These are phyloP conservation scores for Linnemannia elongata DNA, from an alignment of 192 early-diverging fungal genomes.

Conservation along the genomic window DNA sequence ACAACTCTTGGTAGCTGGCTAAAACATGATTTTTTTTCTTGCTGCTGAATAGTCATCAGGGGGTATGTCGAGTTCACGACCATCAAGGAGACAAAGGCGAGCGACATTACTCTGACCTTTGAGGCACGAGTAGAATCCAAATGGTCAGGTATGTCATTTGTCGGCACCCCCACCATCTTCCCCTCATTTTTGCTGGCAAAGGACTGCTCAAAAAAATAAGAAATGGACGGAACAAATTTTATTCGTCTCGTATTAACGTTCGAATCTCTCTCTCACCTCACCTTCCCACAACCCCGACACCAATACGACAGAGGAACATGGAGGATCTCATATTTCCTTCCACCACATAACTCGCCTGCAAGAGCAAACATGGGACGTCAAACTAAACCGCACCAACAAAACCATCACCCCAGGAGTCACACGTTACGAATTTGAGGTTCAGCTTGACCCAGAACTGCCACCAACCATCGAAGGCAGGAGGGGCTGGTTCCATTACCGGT, in stretches of 20 bases:
- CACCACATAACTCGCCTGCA: constrained; percentile 13
- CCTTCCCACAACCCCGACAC: neutral
- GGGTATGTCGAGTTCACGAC: constrained; percentile 45
- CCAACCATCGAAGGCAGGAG: constrained; percentile 27
- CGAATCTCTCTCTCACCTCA: neutral
- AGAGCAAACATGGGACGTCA: constrained; percentile 31
- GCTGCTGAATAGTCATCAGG: constrained; percentile 14
- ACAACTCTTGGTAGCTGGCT: too few species aligned
- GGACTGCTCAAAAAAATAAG: neutral
- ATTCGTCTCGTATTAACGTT: neutral
- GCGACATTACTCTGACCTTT: constrained; percentile 34
- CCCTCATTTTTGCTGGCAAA: too few species aligned
- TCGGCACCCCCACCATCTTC: too few species aligned
- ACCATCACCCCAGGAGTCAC: constrained; percentile 35
- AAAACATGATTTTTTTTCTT: too few species aligned
- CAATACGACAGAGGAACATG: constrained; percentile 18
- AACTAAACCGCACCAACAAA: constrained; percentile 30
- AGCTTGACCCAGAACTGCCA: constrained; percentile 27
- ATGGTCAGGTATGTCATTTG: constrained; percentile 26
- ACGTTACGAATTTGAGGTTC: constrained; percentile 36
- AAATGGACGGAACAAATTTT: neutral
- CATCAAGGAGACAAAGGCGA: constrained; percentile 27
- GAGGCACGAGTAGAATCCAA: constrained; percentile 39
- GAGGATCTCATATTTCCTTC: constrained; percentile 1
- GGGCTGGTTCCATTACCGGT: constrained; percentile 50